Evolutionary conservation across 2,329 filamentous ascomycete species (phyloP), one percentile per base, ranked within the genome.

Genomic region (Daldinia sp.): DNA sequence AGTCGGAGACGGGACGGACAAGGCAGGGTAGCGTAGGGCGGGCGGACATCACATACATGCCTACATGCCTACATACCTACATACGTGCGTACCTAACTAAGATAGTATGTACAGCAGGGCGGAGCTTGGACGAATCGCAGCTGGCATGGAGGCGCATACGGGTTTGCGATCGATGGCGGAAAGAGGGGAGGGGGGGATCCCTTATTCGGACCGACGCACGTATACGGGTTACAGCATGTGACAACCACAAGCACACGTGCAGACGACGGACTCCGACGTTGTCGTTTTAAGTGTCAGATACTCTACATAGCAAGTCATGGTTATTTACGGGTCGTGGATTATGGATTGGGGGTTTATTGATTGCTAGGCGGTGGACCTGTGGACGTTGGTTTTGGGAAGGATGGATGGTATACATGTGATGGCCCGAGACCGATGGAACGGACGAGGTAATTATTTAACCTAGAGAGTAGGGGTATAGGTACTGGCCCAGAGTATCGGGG

Each of bases 171-270:
- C 25, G 30, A 35, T 45, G 39, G 39, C 15, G 21, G 32, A 23
- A 32, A 27, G 29, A 19, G 48, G 32, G 15, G 21, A 21, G 19
- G 48, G 19, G 29, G 30, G 48, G 32, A 17, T 7, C 11, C 15
- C 30, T 15, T 10, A 61, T 61, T 61, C 58, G 58, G 58, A 50
- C 58, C 58, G 58, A 61, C 45, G 21, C 25, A 34, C 49, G 30
- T 35, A 63, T 47, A 58, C 60, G 56, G 63, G 60, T 61, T 63
- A 58, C 63, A 50, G 30, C 63, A 66, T 66, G 63, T 66, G 63
- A 66, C 60, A 53, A 30, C 53, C 41, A 55, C 35, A 30, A 25
- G 45, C 49, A 47, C 39, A 27, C 39, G 39, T 45, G 39, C 39
- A 27, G 39, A n/a, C n/a, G n/a, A n/a, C n/a, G n/a, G n/a, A n/a